Evolutionary conservation across 225 moss, liverwort and hornwort species (phyloP).

Genomic region (Ulota crispa): DNA sequence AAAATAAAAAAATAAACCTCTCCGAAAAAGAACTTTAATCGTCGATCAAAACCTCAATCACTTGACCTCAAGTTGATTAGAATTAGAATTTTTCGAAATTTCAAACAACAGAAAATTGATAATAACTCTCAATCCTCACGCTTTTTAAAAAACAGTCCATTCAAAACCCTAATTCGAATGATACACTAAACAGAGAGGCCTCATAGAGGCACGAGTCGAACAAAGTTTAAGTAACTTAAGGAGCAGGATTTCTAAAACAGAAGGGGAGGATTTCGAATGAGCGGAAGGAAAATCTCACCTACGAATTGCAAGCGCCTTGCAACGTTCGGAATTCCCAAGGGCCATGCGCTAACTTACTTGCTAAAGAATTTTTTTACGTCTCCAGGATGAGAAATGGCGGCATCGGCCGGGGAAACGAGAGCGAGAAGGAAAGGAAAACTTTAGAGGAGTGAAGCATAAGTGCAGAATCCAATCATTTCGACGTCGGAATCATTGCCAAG

Average conservation of each 20-base stretch:
- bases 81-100: background rate
- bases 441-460: background rate
- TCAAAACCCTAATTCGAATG: conserved; percentile 1
- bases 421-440: background rate
- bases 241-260: background rate
- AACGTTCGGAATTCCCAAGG: background rate
- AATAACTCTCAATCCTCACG: background rate
- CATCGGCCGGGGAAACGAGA: background rate
- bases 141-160: background rate
- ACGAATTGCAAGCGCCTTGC: background rate
- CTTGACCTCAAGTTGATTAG: background rate
- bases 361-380: too few relatives aligned
- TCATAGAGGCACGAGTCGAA: background rate
- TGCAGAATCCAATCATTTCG: too few relatives aligned
- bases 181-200: background rate
- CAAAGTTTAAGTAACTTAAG: too few relatives aligned
- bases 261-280: background rate
- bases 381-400: background rate
- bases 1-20: background rate
- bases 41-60: background rate
- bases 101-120: background rate
- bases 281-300: background rate
- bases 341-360: background rate
- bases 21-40: background rate
- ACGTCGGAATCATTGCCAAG: background rate